Evolutionary conservation across 108 stramenopile genomes (phyloP), one percentile per base, ranked within the genome.

Genomic region (Chaetoceros muelleri): DNA sequence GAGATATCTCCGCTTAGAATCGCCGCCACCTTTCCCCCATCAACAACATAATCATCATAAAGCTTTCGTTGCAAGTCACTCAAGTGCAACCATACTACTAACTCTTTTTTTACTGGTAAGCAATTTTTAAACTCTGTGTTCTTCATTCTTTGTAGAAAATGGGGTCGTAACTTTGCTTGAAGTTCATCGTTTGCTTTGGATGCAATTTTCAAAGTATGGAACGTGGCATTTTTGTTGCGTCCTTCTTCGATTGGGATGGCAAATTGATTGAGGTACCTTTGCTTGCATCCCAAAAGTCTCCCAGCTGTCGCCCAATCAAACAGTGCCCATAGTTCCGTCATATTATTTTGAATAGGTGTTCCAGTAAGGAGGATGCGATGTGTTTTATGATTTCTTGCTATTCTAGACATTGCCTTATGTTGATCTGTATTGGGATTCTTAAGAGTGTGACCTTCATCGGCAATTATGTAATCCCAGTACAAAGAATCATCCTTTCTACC

Each of bases 391-490:
- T 57, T 55, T 18, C 55, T 61, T 23, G 71, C 76, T 17, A 87
- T 53, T 26, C 69, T 55, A 28, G 90, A 70, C 48, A 89, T 79
- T 44, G 69, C 61, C 62, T 71, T 64, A 5, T 81, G 82, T 16
- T 82, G 61, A 29, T 79, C 64, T 5, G 96, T 85, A 3, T 69
- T 75, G 1, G 84, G 82, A 50, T 98, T 98, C 49, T 97, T 94
- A 25, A 98, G 90, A 29, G 68, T 81, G 53, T 99, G 99, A 10
- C 92, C 99, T 64, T 99, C 99, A 62, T 99, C 99, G 19, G 97
- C 65, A 1, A 96, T 70, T 17, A 96, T 81, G 54, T 96, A 96
- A 61, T 84, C 88, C 95, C 95, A 99, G 16, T 58, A 57, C 13
- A 19, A 10, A 44, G 20, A n/a, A 20, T 68, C 55, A n/a, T 45